These are phyloP conservation scores for Dentipellis sp. DNA, from an alignment of 768 basidiomycete species.

Conservation along the genomic window DNA sequence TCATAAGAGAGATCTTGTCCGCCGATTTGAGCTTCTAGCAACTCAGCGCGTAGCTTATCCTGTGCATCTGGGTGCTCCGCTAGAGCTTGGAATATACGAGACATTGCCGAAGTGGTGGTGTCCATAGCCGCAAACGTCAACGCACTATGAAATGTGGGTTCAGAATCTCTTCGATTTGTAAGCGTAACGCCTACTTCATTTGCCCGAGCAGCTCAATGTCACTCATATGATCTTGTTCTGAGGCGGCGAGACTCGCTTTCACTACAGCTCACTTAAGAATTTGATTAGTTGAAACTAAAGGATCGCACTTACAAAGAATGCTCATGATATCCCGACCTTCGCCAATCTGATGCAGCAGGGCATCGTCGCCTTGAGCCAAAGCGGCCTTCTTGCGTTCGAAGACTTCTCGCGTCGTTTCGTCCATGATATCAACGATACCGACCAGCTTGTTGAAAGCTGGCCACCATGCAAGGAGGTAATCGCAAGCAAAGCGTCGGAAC, in stretches of 20 bases:
- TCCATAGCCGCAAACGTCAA: background rate
- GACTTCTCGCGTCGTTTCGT: slow-evolving; percentile 29
- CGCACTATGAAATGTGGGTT: background rate
- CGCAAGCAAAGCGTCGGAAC: background rate
- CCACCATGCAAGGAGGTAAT: background rate
- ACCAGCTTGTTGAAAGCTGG: slow-evolving; percentile 25
- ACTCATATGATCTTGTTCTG: background rate
- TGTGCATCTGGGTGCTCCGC: background rate
- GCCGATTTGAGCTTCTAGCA: background rate
- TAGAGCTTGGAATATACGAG: background rate
- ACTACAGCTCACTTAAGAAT: slow-evolving; percentile 5
- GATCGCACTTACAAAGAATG: slow-evolving; percentile 28
- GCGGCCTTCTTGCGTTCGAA: slow-evolving; percentile 25
- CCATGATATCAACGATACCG: slow-evolving; percentile 36
- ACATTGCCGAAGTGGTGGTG: background rate
- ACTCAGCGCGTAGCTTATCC: slow-evolving; percentile 2
- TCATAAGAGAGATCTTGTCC: background rate
- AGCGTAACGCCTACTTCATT: background rate
- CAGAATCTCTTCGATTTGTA: background rate
- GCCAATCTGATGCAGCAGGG: slow-evolving; percentile 14
- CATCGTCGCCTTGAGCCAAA: slow-evolving; percentile 15
- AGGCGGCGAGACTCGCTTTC: slow-evolving; percentile 9
- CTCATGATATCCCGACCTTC: slow-evolving; percentile 38
- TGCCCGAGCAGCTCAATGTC: background rate
- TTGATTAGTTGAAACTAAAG: background rate